Evolutionary conservation across 169 alveolate species (phyloP).

Genomic region (Plasmodium relictum): DNA sequence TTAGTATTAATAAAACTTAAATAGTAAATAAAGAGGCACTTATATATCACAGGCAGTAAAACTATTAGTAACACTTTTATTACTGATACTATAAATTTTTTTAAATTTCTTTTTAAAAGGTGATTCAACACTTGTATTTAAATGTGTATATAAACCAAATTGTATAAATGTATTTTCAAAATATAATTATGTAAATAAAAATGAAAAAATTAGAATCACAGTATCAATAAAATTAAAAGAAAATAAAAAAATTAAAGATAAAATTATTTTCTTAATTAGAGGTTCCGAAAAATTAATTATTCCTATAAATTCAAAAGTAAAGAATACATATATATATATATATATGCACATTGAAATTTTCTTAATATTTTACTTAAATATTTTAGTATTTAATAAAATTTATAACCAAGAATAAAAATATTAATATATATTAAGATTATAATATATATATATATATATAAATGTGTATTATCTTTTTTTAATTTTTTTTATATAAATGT

Average conservation of each 20-base stretch:
- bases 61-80: too few species aligned
- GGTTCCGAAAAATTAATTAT: slow-evolving; percentile 22
- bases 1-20: neutral
- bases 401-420: neutral
- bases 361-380: too few species aligned
- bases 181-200: slow-evolving; percentile 35
- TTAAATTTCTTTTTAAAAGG: slow-evolving; percentile 14
- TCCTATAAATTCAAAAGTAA: slow-evolving; percentile 45
- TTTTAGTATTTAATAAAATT: neutral
- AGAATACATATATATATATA: neutral
- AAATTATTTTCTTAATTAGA: slow-evolving; percentile 37
- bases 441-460: neutral
- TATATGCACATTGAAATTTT: neutral
- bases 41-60: too few species aligned
- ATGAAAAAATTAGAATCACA: slow-evolving; percentile 29
- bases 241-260: slow-evolving; percentile 61
- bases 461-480: neutral
- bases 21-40: too few species aligned
- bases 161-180: slow-evolving; percentile 39
- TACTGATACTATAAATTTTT: neutral
- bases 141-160: slow-evolving; percentile 36
- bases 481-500: neutral
- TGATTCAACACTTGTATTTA: slow-evolving; percentile 26
- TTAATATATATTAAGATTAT: neutral
- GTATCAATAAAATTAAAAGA: slow-evolving; percentile 39